These are phyloP conservation scores for Pelargonium cotyledonis DNA, from an alignment of 441 rosid species.

Conservation along the genomic window DNA sequence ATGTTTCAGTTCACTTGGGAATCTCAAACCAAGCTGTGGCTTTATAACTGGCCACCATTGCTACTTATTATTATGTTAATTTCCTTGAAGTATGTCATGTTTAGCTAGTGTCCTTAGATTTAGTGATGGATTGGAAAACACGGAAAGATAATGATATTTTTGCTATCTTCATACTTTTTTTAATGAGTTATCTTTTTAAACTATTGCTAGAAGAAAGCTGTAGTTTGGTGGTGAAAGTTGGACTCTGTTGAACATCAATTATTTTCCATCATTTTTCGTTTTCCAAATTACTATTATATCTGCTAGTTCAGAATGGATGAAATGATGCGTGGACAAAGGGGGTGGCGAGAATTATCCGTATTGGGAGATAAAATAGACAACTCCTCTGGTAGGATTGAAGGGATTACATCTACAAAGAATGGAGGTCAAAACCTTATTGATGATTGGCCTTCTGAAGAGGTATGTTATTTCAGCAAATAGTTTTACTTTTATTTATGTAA, in stretches of 20 bases:
- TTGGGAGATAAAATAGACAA: slow-evolving; percentile 77
- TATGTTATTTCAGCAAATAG: slow-evolving; percentile 21
- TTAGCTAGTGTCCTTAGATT: neutral
- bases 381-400: slow-evolving; percentile 81
- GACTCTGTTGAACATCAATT: neutral
- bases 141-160: neutral
- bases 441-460: slow-evolving; percentile 76
- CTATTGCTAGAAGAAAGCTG: neutral
- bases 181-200: neutral
- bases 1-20: slow-evolving; percentile 8
- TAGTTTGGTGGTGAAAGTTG: neutral
- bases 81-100: neutral
- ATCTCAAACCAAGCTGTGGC: slow-evolving; percentile 10
- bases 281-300: slow-evolving; percentile 10
- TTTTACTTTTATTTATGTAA: neutral
- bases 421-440: slow-evolving; percentile 35
- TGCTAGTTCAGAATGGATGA: slow-evolving; percentile 71
- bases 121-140: neutral
- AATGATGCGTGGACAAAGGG: slow-evolving; percentile 98
- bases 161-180: neutral
- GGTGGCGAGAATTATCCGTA: slow-evolving; percentile 83
- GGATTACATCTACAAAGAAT: slow-evolving; percentile 68
- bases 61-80: neutral
- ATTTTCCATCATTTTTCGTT: slow-evolving; percentile 6
- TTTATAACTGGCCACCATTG: neutral